phyloP scores from a whole-genome alignment of 768 basidiomycete species.

The Dioszegia crocea region DNA sequence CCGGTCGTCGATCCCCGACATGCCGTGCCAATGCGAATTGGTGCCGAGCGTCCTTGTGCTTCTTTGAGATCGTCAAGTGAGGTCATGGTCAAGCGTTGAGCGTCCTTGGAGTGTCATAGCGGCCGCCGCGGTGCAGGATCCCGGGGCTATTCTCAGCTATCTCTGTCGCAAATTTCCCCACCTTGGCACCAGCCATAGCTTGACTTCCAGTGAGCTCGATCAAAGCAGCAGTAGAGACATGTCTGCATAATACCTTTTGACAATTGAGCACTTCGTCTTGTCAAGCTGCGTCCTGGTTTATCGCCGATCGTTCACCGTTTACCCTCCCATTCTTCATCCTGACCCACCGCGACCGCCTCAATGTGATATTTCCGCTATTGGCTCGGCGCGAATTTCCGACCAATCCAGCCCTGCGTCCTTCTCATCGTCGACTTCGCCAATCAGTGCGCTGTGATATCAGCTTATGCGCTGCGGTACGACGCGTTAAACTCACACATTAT shows the following conservation, averaged over 20 bases:
- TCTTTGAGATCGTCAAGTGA: too few species aligned
- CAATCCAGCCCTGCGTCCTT: constrained; percentile 81
- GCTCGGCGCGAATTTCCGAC: constrained; percentile 76
- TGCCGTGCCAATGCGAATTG: too few species aligned
- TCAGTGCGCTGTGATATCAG: constrained; percentile 46
- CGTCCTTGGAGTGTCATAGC: too few species aligned
- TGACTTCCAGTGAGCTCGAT: too few species aligned
- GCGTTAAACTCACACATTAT: constrained; percentile 76
- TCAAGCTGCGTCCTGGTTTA: constrained; percentile 11
- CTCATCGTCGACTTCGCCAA: constrained; percentile 57
- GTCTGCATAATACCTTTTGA: constrained; percentile 8
- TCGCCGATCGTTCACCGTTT: not conserved
- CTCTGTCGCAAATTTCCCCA: too few species aligned
- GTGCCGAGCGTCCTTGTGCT: too few species aligned
- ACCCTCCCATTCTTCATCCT: not conserved
- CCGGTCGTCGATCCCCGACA: too few species aligned
- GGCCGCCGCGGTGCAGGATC: too few species aligned
- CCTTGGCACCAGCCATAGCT: too few species aligned
- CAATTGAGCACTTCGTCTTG: constrained; percentile 41
- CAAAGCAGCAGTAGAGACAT: too few species aligned
- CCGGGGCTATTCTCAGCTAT: too few species aligned
- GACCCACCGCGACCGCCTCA: constrained; percentile 8
- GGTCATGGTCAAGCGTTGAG: too few species aligned
- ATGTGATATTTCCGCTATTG: constrained; percentile 55
- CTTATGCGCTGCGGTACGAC: not conserved